A percentile compares a stretch with the other conserved stretches of the same genome.
Conservation (phyloP, 257 asterid species). For the Fraxinus quadrangulata region DNA sequence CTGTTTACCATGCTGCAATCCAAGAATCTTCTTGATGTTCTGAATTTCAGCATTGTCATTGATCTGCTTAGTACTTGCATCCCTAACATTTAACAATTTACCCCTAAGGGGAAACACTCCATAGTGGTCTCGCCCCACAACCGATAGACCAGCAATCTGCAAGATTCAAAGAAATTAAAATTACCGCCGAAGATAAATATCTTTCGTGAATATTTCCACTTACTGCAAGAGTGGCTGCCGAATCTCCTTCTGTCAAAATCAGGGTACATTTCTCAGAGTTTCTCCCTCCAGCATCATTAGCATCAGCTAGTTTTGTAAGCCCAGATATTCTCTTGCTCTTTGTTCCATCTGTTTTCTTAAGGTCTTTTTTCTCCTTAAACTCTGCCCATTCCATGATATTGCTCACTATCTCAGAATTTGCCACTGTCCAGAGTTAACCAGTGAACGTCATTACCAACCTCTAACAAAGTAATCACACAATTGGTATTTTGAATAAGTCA, state of each 20-base stretch:
- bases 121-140: conserved; percentile 79
- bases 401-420: conserved; percentile 86
- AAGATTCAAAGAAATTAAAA: conserved; percentile 13
- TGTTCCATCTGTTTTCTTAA: conserved; percentile 91
- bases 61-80: conserved; percentile 79
- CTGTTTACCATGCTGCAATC: conserved; percentile 81
- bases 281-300: conserved; percentile 90
- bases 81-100: conserved; percentile 93
- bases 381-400: conserved; percentile 91
- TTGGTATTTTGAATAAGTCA: conserved; percentile 20
- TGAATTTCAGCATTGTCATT: conserved; percentile 81
- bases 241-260: conserved; percentile 98
- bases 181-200: background rate
- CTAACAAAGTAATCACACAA: background rate
- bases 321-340: conserved; percentile 63
- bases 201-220: conserved; percentile 24
- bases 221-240: conserved; percentile 98
- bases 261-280: conserved; percentile 84
- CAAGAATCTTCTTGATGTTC: conserved; percentile 79
- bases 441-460: conserved; percentile 14
- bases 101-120: conserved; percentile 97
- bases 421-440: conserved; percentile 50
- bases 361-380: conserved; percentile 83
- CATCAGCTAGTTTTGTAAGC: conserved; percentile 76
- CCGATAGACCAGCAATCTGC: conserved; percentile 91